Evolutionary conservation across 1,284 basidiomycete genomes (phyloP).

Genomic region (Coniferiporia weirii): DNA sequence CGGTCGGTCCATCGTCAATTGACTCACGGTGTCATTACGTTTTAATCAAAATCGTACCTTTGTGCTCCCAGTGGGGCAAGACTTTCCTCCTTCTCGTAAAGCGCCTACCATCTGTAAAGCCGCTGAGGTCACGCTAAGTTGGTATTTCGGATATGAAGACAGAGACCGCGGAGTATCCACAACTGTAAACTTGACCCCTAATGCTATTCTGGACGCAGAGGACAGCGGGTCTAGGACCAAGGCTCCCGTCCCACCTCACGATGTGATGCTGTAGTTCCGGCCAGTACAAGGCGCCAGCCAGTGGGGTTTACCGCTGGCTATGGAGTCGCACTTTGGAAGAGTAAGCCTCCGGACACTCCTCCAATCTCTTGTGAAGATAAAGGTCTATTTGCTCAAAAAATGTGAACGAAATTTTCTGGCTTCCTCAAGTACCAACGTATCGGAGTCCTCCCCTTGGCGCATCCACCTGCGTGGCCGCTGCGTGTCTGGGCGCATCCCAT

Average conservation of each 20-base stretch:
- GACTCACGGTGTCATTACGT: neutral
- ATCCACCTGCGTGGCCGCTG: neutral
- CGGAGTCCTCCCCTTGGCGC: too few relatives aligned
- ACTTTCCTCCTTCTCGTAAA: neutral
- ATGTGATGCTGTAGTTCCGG: neutral
- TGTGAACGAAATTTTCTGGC: too few relatives aligned
- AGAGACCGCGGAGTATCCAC: neutral
- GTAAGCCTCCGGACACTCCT: neutral
- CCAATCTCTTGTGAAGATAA: neutral
- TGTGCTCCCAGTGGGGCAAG: neutral
- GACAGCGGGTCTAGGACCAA: too few relatives aligned
- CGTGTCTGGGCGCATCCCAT: neutral
- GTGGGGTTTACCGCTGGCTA: neutral
- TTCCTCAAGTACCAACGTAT: too few relatives aligned
- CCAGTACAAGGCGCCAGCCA: neutral
- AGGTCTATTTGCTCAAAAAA: too few relatives aligned
- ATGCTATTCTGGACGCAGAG: too few relatives aligned
- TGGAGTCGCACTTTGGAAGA: neutral
- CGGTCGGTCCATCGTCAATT: neutral
- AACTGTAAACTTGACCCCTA: neutral
- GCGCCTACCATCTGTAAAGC: too few relatives aligned
- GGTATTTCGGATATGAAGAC: neutral
- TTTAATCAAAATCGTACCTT: neutral
- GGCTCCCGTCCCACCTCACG: too few relatives aligned
- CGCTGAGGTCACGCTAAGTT: too few relatives aligned